Evolutionary conservation across 768 basidiomycete genomes (phyloP).

Genomic region (Amanita molliuscula): DNA sequence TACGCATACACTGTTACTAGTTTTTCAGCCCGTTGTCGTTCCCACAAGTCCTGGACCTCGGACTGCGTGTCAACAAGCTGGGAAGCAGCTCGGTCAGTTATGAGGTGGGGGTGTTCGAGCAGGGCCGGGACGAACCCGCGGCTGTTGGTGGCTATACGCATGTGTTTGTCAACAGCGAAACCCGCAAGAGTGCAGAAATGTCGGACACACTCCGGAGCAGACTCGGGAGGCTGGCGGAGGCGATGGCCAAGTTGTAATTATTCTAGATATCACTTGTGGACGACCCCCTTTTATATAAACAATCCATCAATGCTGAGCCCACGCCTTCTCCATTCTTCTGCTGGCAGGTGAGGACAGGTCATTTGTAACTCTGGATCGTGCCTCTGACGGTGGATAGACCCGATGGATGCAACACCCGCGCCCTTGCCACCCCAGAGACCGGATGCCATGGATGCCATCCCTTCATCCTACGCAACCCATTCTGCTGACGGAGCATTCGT

Average conservation of each 20-base stretch:
- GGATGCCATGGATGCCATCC: not conserved
- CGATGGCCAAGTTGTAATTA: not conserved
- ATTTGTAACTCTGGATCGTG: not conserved
- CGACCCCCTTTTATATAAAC: not conserved
- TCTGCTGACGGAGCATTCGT: not conserved
- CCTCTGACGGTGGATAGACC: not conserved
- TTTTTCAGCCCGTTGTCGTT: slow-evolving; percentile 70
- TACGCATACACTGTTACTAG: slow-evolving; percentile 17
- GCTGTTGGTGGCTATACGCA: slow-evolving; percentile 64
- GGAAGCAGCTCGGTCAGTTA: slow-evolving; percentile 73
- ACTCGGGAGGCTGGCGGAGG: not conserved
- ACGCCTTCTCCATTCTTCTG: not conserved
- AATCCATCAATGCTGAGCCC: not conserved
- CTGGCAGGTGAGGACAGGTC: not conserved
- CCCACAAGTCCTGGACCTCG: slow-evolving; percentile 60
- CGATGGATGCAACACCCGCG: not conserved
- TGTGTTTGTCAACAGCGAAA: slow-evolving; percentile 64
- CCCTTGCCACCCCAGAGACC: not conserved
- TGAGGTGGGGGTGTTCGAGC: slow-evolving; percentile 67
- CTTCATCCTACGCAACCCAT: not conserved
- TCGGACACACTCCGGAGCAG: not conserved
- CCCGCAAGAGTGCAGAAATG: slow-evolving; percentile 35
- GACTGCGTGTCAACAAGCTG: slow-evolving; percentile 54
- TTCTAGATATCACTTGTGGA: not conserved
- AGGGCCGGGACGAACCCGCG: slow-evolving; percentile 26